Base-by-base conservation (phyloP, 768 basidiomycete species). In the Lyophyllum decastes region DNA sequence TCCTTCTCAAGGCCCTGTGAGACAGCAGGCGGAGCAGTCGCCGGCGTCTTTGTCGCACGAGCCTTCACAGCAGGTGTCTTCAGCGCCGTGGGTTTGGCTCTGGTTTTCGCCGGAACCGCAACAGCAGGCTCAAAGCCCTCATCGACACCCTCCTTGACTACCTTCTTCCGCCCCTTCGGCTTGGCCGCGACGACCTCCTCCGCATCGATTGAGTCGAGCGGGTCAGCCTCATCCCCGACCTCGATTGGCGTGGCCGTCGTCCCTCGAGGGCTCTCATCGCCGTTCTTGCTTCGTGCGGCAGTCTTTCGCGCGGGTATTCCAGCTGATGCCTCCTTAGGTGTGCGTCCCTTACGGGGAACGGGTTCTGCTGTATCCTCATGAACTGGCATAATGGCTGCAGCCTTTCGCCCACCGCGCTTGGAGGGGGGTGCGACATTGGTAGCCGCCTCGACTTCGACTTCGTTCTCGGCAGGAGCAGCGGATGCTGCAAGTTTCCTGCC, bases 1-100 rank as follows among this genome's bases (percentile, higher is more conserved):
- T 80, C 78, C 58, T 81, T 80, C 52, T 79, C 72, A 5, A 67
- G 68, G 8, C 58, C 67, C 7, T 66, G 62, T 34, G 68, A 64
- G 34, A 60, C 62, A 2, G 70, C 71, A 24, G 73, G 68, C 30
- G 76, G 73, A 17, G 71, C 73, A 24, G 73, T 72, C 10, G 71
- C 70, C n/a, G 74, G 74, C 0, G 71, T 73, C 66, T 66, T 68
- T 27, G 59, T 61, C 8, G 69, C 38, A 25, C 52, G 35, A 16
- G 57, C 44, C 22, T 44, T 61, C 0, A 52, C 47, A 21, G 52
- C 58, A 10, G 57, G 66, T 14, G 72, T 50, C 55, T 65, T 70
- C 47, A 61, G 46, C 24, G 59, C 40, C n/a, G 66, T 47, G 6
- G 59, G 54, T 17, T 59, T 59, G 6, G 61, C 52, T 21, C 59